A percentile compares a stretch with the other conserved stretches of the same genome.
phyloP scores from a whole-genome alignment of 2,329 filamentous ascomycete genomes.

The Botrytis porri region DNA sequence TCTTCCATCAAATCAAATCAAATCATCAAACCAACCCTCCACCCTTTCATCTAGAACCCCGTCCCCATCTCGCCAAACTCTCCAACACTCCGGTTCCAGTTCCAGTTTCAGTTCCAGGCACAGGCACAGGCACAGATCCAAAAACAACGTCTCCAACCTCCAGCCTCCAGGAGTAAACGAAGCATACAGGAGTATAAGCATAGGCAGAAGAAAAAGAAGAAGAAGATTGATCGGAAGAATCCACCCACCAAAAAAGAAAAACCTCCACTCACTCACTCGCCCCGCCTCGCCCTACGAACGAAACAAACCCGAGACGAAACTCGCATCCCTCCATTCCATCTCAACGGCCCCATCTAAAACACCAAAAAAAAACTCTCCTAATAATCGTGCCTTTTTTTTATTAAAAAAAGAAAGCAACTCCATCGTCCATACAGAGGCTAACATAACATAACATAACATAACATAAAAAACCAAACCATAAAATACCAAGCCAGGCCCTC shows the following conservation, averaged over 20 bases:
- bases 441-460: no score
- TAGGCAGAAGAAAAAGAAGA: not conserved
- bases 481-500: not conserved
- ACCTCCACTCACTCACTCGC: not conserved
- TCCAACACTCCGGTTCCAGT: not conserved
- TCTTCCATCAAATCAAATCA: not conserved
- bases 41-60: not conserved
- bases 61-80: not conserved
- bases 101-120: not conserved
- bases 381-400: not conserved
- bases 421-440: not conserved
- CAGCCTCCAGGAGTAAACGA: not conserved
- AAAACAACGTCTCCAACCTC: not conserved
- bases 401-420: not conserved
- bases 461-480: no score
- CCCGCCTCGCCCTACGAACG: slow-evolving; percentile 1
- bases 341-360: not conserved
- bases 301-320: not conserved
- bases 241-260: no score
- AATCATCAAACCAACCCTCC: not conserved
- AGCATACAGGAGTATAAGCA: not conserved
- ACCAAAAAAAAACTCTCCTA: not conserved
- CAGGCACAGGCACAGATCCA: not conserved
- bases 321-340: not conserved
- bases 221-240: not conserved